Evolutionary conservation across 306 rosid species (phyloP), one percentile per base, ranked within the genome.

Genomic region (Delonix regia): DNA sequence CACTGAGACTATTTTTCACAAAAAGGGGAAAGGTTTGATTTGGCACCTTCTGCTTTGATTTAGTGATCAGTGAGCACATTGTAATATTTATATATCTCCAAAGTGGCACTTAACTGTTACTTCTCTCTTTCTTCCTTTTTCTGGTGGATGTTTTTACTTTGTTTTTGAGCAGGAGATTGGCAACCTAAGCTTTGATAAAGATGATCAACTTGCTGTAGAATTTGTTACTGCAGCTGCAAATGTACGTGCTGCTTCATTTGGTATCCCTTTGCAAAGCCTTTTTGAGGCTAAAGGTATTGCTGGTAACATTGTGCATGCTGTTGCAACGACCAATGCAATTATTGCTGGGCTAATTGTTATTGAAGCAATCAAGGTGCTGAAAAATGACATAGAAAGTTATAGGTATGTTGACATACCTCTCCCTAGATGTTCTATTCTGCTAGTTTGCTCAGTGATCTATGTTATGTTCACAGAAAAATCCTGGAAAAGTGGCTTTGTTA

Each of bases 281-380:
- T 96, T 96, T 82, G 99, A 96, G 89, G 98, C 98, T 47, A 96
- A 96, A 86, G 99, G 99, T 38, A 96, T 96, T 84, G 99, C 99
- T 66, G 99, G 99, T 60, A 96, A 96, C 82, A 96, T 96, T 73
- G 99, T 96, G 68, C 99, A 96, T 83, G 99, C 99, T 72, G 97
- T 96, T 78, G 99, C 99, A 28, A 96, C 99, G 33, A 96, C 99
- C 52, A 96, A 96, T 81, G 99, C 99, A 38, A 80, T 93, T 69
- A 86, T 96, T 83, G 99, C 99, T 74, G 99, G 99, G 49, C 86
- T 96, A 91, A 96, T 96, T 87, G 99, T 96, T 68, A 91, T 93
- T 42, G 99, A 96, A 87, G 94, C 99, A 70, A 89, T 96, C 79
- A 96, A 96, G 84, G 99, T 96, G 85, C 96, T 96, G 83, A 85